Base-by-base conservation (phyloP, 805 yeast species). In the Kazachstania bromeliacearum region DNA sequence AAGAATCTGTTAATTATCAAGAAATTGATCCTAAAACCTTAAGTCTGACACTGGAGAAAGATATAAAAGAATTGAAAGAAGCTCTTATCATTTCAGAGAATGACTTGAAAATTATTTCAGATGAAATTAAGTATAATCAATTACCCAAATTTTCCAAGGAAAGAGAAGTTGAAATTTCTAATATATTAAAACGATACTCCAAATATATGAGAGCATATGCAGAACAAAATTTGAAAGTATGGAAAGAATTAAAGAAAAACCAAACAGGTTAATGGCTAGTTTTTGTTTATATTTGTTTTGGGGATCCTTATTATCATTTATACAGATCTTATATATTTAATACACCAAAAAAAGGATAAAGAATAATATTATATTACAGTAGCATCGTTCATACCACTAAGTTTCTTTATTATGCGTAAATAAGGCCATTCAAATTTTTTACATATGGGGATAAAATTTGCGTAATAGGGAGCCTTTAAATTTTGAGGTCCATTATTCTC, bases 391-490 rank as follows among this genome's bases (percentile, higher is more conserved):
- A 85, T 75, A 0, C 88, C 85, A 7, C 84, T 70, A 3, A 69
- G 26, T 22, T 55, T 51, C 36, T 92, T 22, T 72, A 42, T 28
- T n/a, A 48, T 9, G n/a, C 35, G 34, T 10, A 40, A 19, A 28
- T 49, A 47, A 2, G 80, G 85, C 79, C 84, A 75, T 0, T 95
- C 94, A 12, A 76, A 56, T 0, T 77, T 74, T 38, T 92, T 67
- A 45, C 87, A 62, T 1, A 82, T 40, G 0, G 95, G 95, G 24
- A 88, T 48, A 31, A 83, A 60, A 44, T 78, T 73, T 2, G 85
- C 87, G 57, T 88, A 89, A 30, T 79, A 63, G 0, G 97, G 96
- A 21, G 76, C 46, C 43, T 71, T 78, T 31, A 88, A 69, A 37
- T 78, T 83, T 2, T 88, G 85, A 27, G 79, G 55, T 39, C 68